phyloP scores from a whole-genome alignment of 805 yeast genomes.

The Wickerhamomyces hampshirensis region DNA sequence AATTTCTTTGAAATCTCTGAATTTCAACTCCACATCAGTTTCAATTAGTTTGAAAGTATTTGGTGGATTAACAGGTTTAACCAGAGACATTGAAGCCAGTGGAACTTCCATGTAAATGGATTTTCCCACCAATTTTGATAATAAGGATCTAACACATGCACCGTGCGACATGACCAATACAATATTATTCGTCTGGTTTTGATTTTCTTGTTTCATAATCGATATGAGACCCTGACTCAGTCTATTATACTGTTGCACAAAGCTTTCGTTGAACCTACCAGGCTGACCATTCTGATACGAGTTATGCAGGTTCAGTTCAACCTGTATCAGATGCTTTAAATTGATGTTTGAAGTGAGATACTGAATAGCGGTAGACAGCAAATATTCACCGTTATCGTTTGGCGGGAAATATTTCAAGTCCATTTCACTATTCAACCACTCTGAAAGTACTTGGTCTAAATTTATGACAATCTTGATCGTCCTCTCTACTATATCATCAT shows the following conservation, averaged over 20 bases:
- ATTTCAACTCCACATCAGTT: constrained; percentile 23
- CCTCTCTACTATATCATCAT: constrained; percentile 9
- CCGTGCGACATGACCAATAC: constrained; percentile 38
- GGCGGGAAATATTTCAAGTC: constrained; percentile 38
- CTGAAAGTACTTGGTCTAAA: constrained; percentile 37
- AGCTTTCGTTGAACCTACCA: constrained; percentile 40
- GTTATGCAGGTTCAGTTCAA: constrained; percentile 29
- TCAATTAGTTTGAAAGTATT: constrained; percentile 20
- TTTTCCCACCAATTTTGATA: constrained; percentile 33
- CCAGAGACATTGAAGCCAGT: constrained; percentile 25
- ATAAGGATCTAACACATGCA: constrained; percentile 35
- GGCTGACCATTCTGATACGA: constrained; percentile 35
- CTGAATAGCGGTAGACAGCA: constrained; percentile 34
- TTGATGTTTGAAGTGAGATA: constrained; percentile 28
- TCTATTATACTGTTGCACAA: constrained; percentile 31
- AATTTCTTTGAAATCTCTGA: constrained; percentile 9
- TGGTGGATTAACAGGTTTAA: constrained; percentile 13
- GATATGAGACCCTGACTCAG: constrained; percentile 31
- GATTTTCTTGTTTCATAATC: constrained; percentile 25
- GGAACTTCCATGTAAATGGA: constrained; percentile 39
- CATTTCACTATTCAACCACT: constrained; percentile 39
- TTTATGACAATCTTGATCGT: constrained; percentile 24
- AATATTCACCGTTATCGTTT: constrained; percentile 39
- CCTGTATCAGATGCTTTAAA: constrained; percentile 16
- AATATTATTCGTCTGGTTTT: constrained; percentile 24